Conservation (phyloP, 2,329 filamentous ascomycete genomes). For the Paecilomyces niveus region DNA sequence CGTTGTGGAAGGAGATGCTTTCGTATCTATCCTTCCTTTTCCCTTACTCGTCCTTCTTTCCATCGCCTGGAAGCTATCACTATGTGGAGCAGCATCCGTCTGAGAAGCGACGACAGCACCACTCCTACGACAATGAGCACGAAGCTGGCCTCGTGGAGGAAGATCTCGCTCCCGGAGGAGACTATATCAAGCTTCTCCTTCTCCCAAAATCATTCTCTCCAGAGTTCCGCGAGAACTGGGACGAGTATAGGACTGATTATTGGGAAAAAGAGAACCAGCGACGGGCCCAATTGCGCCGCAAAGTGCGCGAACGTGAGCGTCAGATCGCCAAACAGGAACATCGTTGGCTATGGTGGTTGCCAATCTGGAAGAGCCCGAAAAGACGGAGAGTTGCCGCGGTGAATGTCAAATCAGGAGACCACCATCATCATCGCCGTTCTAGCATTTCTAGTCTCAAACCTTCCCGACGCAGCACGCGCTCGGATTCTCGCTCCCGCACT, state of each 20-base stretch:
- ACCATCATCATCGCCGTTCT: conserved; percentile 21
- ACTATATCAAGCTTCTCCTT: conserved; percentile 83
- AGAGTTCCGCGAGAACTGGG: conserved; percentile 94
- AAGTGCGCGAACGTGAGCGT: conserved; percentile 61
- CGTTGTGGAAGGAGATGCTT: conserved; percentile 72
- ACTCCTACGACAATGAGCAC: conserved; percentile 53
- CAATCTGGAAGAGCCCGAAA: conserved; percentile 39
- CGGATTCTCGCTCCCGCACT: conserved; percentile 35
- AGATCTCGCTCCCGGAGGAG: conserved; percentile 81
- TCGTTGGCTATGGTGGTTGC: conserved; percentile 80
- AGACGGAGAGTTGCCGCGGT: conserved; percentile 22
- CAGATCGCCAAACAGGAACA: conserved; percentile 61
- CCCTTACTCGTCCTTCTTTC: conserved; percentile 66
- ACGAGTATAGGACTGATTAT: conserved; percentile 86
- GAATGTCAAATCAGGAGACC: conserved; percentile 12
- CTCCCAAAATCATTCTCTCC: conserved; percentile 92
- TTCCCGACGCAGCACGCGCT: conserved; percentile 24
- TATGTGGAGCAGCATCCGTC: conserved; percentile 58
- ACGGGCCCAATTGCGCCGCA: conserved; percentile 62
- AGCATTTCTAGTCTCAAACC: conserved; percentile 23
- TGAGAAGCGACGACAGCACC: conserved; percentile 32
- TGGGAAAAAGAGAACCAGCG: conserved; percentile 97
- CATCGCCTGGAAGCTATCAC: conserved; percentile 62
- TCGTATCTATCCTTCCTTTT: conserved; percentile 70
- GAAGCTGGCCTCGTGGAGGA: conserved; percentile 66